These are phyloP conservation scores for Grosmannia huntii DNA, from an alignment of 2,329 filamentous ascomycete species.

Conservation along the genomic window DNA sequence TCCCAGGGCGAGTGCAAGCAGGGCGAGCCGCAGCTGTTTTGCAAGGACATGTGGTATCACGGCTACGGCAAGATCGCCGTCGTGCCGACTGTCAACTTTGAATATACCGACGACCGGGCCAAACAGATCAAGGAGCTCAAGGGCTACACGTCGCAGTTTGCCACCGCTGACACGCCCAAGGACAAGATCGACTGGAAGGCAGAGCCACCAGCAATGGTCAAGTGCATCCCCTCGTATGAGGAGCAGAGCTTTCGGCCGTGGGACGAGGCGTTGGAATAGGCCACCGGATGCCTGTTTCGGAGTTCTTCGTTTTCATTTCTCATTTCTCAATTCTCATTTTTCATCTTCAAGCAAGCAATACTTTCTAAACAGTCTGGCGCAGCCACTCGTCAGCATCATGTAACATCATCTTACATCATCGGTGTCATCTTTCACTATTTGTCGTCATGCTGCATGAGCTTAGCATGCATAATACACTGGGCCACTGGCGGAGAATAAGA, in stretches of 20 bases:
- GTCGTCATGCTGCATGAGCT: no score
- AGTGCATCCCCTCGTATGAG: conserved; percentile 31
- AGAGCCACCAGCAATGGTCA: conserved; percentile 31
- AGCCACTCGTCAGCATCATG: not conserved
- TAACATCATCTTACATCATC: not conserved
- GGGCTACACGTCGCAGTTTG: conserved; percentile 30
- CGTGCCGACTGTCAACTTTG: conserved; percentile 41
- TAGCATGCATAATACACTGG: no score
- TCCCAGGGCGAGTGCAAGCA: conserved; percentile 33
- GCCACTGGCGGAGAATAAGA: no score
- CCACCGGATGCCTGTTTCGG: not conserved
- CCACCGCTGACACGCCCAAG: conserved; percentile 5
- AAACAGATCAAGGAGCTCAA: conserved; percentile 33
- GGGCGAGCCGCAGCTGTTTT: conserved; percentile 42
- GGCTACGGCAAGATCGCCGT: conserved; percentile 41
- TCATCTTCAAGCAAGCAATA: not conserved
- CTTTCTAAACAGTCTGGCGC: not conserved
- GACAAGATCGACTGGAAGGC: conserved; percentile 27
- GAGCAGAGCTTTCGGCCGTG: conserved; percentile 30
- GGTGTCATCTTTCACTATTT: not conserved
- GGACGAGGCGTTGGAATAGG: conserved; percentile 17
- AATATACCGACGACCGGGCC: conserved; percentile 34
- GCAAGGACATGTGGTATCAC: conserved; percentile 41
- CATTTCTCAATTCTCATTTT: no score
- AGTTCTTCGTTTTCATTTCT: not conserved